Evolutionary conservation across 2,329 filamentous ascomycete genomes (phyloP).

Genomic region (Clonostachys chloroleuca): DNA sequence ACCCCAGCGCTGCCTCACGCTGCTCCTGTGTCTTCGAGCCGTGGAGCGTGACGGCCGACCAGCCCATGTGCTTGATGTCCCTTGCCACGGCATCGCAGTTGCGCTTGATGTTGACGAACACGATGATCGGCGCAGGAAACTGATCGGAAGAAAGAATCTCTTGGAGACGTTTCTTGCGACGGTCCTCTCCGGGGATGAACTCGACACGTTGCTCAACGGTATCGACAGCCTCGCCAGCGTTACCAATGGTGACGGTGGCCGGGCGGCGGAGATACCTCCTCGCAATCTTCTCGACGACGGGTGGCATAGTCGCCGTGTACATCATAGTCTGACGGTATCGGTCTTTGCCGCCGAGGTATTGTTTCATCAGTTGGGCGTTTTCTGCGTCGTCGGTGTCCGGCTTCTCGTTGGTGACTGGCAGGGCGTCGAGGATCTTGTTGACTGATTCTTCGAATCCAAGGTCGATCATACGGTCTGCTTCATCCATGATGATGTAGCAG

Average conservation of each 20-base stretch:
- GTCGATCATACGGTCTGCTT: conserved; percentile 98
- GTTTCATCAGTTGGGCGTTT: conserved; percentile 78
- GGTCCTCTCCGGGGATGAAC: conserved; percentile 85
- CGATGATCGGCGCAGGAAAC: conserved; percentile 88
- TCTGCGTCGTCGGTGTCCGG: conserved; percentile 92
- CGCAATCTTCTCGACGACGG: conserved; percentile 90
- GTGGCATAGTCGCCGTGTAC: conserved; percentile 99
- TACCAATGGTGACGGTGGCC: conserved; percentile 91
- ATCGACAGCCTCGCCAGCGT: conserved; percentile 91
- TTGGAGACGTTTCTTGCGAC: conserved; percentile 90
- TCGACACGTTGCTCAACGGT: conserved; percentile 97
- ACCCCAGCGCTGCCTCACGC: conserved; percentile 84
- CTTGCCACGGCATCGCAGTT: conserved; percentile 94
- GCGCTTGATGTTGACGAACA: conserved; percentile 99
- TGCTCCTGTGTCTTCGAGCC: conserved; percentile 97
- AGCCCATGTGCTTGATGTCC: conserved; percentile 93
- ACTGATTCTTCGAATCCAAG: conserved; percentile 96
- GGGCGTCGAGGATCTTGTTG: conserved; percentile 93
- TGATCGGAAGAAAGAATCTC: conserved; percentile 80
- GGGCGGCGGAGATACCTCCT: conserved; percentile 92
- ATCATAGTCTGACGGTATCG: conserved; percentile 98
- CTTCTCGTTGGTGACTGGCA: conserved; percentile 91
- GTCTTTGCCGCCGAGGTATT: conserved; percentile 68
- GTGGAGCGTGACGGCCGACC: conserved; percentile 84
- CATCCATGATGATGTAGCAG: conserved; percentile 98